Conservation (phyloP, 768 basidiomycete genomes). For the Lactarius pseudohatsudake region DNA sequence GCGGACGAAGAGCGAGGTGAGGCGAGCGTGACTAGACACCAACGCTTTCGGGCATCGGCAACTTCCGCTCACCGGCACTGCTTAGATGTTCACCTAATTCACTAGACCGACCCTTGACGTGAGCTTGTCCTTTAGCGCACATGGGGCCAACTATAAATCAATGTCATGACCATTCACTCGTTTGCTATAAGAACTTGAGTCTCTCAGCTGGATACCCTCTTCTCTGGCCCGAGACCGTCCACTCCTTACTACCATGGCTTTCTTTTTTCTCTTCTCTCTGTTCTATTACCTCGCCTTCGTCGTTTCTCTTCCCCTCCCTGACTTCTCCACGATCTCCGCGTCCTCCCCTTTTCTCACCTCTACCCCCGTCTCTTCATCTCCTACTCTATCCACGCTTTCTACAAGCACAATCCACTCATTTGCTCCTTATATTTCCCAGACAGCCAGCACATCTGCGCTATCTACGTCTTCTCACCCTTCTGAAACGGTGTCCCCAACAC, state of each 20-base stretch:
- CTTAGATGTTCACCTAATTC: no score
- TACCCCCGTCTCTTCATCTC: neutral
- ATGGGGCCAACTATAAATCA: no score
- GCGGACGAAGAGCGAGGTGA: slow-evolving; percentile 23
- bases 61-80: neutral
- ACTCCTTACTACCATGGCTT: slow-evolving; percentile 7
- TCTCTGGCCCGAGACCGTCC: slow-evolving; percentile 13
- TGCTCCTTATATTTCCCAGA: neutral
- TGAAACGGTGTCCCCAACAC: neutral
- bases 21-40: slow-evolving; percentile 2
- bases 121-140: no score
- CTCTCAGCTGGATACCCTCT: neutral
- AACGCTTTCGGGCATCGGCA: neutral
- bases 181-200: neutral
- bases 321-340: neutral
- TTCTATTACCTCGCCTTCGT: slow-evolving; percentile 2
- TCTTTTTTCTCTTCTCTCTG: neutral
- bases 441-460: neutral
- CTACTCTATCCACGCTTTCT: neutral
- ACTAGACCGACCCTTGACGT: no score
- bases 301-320: neutral
- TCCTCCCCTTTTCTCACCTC: neutral
- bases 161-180: neutral
- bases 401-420: neutral
- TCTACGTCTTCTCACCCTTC: neutral